phyloP scores from a whole-genome alignment of 352 stramenopile genomes.

The Phytopythium helicoides region DNA sequence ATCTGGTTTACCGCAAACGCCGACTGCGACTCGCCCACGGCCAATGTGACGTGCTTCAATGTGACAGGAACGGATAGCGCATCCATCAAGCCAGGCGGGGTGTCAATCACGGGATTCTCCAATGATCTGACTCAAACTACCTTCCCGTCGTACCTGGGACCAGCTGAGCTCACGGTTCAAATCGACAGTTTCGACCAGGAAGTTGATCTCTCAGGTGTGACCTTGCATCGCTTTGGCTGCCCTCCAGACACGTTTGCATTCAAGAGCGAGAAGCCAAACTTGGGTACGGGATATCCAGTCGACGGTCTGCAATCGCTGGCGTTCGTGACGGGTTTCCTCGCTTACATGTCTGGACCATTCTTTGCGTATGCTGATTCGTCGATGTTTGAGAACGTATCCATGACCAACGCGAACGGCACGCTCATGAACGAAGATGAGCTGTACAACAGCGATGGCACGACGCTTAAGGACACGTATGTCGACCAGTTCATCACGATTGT shows the following conservation, averaged over 20 bases:
- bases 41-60: slow-evolving; percentile 56
- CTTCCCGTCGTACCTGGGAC: slow-evolving; percentile 38
- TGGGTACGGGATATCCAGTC: slow-evolving; percentile 51
- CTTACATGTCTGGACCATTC: slow-evolving; percentile 68
- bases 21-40: slow-evolving; percentile 41
- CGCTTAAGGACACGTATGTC: slow-evolving; percentile 36
- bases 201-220: slow-evolving; percentile 45
- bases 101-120: slow-evolving; percentile 48
- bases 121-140: slow-evolving; percentile 22
- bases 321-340: slow-evolving; percentile 66
- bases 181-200: slow-evolving; percentile 36
- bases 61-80: slow-evolving; percentile 49
- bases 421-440: slow-evolving; percentile 34
- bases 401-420: slow-evolving; percentile 56
- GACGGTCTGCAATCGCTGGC: slow-evolving; percentile 64
- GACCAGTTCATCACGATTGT: slow-evolving; percentile 49
- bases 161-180: slow-evolving; percentile 49
- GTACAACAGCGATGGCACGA: slow-evolving; percentile 40
- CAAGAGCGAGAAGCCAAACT: slow-evolving; percentile 19
- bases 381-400: slow-evolving; percentile 38
- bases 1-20: slow-evolving; percentile 51
- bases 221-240: slow-evolving; percentile 46
- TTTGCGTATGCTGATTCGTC: slow-evolving; percentile 56
- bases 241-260: slow-evolving; percentile 36
- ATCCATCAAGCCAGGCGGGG: slow-evolving; percentile 33